Percentiles rank a stretch among this genome's conserved stretches.
phyloP scores from a whole-genome alignment of 108 stramenopile species.

The Nitzschia inconspicua region DNA sequence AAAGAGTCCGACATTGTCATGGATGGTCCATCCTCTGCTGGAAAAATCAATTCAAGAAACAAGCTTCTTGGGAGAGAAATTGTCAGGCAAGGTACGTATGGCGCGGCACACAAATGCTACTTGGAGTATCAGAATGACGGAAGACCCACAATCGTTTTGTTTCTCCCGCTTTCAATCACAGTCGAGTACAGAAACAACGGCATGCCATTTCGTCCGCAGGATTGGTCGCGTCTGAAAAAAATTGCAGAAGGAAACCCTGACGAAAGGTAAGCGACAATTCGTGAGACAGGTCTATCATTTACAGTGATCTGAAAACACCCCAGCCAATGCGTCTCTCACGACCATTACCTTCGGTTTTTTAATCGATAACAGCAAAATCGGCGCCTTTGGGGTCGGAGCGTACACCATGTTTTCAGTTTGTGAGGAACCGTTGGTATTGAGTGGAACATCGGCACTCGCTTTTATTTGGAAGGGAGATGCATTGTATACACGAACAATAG shows the following conservation, averaged over 20 bases:
- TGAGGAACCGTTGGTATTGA: constrained; percentile 78
- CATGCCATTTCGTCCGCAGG: constrained; percentile 69
- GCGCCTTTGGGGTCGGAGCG: constrained; percentile 84
- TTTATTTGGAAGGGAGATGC: constrained; percentile 88
- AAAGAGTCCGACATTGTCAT: not conserved
- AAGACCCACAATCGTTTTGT: too few relatives aligned
- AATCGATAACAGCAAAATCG: constrained; percentile 44
- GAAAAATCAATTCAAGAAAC: not conserved
- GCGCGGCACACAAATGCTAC: too few relatives aligned
- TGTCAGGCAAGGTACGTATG: constrained; percentile 62
- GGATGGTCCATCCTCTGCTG: not conserved
- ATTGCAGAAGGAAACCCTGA: constrained; percentile 91
- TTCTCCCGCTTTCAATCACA: too few relatives aligned
- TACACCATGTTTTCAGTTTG: constrained; percentile 86
- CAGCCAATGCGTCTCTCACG: too few relatives aligned
- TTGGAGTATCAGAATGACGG: too few relatives aligned
- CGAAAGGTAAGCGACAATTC: too few relatives aligned
- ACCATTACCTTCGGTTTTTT: too few relatives aligned
- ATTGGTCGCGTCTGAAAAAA: constrained; percentile 75
- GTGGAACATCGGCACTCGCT: constrained; percentile 55
- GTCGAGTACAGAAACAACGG: constrained; percentile 88
- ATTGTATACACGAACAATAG: constrained; percentile 61
- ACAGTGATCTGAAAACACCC: too few relatives aligned
- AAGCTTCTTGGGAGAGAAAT: constrained; percentile 16
- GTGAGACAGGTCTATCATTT: too few relatives aligned